These are phyloP conservation scores for Ogataea angusta DNA, from an alignment of 805 yeast species.

Conservation along the genomic window DNA sequence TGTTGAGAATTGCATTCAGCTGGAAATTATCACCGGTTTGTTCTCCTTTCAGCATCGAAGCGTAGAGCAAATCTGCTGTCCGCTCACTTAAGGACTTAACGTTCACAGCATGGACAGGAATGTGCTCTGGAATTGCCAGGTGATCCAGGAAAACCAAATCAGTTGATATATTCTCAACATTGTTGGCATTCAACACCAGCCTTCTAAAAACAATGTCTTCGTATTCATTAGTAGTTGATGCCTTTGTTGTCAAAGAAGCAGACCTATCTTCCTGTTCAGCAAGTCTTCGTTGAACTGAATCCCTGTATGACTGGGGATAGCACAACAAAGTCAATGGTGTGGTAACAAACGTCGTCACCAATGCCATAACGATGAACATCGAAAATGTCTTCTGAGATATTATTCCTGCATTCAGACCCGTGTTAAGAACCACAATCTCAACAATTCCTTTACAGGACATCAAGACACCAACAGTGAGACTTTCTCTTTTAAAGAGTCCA, in stretches of 20 bases:
- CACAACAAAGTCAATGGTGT: constrained; percentile 64
- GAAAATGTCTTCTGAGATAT: constrained; percentile 63
- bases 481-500: constrained; percentile 70
- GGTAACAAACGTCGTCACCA: constrained; percentile 73
- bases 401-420: constrained; percentile 70
- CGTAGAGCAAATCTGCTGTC: constrained; percentile 67
- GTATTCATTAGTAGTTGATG: constrained; percentile 25
- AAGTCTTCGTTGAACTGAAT: constrained; percentile 38
- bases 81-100: constrained; percentile 60
- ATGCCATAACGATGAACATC: constrained; percentile 82
- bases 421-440: constrained; percentile 73
- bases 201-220: constrained; percentile 21
- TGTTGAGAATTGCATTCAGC: constrained; percentile 36
- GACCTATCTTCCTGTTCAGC: constrained; percentile 16
- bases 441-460: constrained; percentile 91
- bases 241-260: constrained; percentile 31
- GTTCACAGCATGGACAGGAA: constrained; percentile 48
- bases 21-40: constrained; percentile 25
- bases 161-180: constrained; percentile 30
- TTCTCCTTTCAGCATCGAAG: constrained; percentile 40
- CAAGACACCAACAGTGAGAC: constrained; percentile 70
- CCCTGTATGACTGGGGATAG: constrained; percentile 63
- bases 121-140: constrained; percentile 22
- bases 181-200: constrained; percentile 26
- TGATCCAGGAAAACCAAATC: constrained; percentile 30